Evolutionary conservation across 768 basidiomycete species (phyloP), one percentile per base, ranked within the genome.

Genomic region (Termitomyces bulborhizus): DNA sequence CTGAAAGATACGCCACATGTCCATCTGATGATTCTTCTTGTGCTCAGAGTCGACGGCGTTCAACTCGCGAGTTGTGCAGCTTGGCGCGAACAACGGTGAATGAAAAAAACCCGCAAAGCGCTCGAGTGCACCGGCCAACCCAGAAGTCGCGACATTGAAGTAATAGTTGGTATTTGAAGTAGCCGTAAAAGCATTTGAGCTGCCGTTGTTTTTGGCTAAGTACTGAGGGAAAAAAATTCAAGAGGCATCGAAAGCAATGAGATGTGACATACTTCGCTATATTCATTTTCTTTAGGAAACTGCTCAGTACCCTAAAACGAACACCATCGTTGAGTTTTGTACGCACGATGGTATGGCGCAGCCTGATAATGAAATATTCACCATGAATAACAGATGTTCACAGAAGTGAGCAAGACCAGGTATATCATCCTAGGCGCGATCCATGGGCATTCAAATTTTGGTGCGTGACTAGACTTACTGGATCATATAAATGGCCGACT

Each of bases 31-130:
- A 66, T 98, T 99, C 75, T 97, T 96, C 74, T 93, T 92, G 76
- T 98, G 87, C 68, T 99, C 97, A 0, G 93, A 96, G 68, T 99
- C 88, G 41, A 99, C 95, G 1, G 97, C 96, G 62, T 93, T 93
- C 58, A 97, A 77, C 72, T 99, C 96, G 32, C 93, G 83, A 27
- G 83, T 77, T 0, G 93, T 94, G 66, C 93, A 91, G 4, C 88
- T 90, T 0, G 89, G 82, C 1, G 84, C 68, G 65, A 99, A 98
- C 41, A 96, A 78, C 0, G 96, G 96, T n/a, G 84, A 88, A 60
- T 90, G 90, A 71, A 99, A 98, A 74, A 99, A 98, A 0, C 78
- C 81, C 26, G 92, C 71, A 68, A 91, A 86, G 58, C 92, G 85
- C 65, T 83, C 80, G 51, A 93, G 79, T 37, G 90, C 90, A 58